Percentiles rank a stretch among this genome's conserved stretches.
Conservation (phyloP, 441 rosid species). For the Rhodomyrtus psidioides region DNA sequence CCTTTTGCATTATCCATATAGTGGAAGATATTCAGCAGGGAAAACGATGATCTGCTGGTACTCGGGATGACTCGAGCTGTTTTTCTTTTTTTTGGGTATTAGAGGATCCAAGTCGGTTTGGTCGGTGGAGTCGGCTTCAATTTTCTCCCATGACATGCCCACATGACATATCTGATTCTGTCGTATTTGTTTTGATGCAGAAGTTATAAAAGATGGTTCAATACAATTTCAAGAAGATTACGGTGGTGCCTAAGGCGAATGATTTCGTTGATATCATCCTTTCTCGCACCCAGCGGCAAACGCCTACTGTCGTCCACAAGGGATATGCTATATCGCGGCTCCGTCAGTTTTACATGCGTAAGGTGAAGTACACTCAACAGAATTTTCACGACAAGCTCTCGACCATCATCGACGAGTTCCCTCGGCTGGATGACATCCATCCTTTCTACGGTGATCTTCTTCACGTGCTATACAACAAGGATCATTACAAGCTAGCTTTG, state of each 20-base stretch:
- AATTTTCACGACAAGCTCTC: constrained; percentile 80
- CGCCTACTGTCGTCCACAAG: constrained; percentile 86
- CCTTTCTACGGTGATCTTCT: constrained; percentile 87
- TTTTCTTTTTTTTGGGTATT: background rate
- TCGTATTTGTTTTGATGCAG: background rate
- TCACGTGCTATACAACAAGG: constrained; percentile 64
- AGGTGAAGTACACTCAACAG: constrained; percentile 22
- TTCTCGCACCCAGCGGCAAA: constrained; percentile 82
- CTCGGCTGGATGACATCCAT: constrained; percentile 79
- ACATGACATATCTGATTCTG: background rate
- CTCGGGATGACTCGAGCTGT: background rate
- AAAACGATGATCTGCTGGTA: background rate
- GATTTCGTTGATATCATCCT: constrained; percentile 71
- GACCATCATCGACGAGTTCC: constrained; percentile 66
- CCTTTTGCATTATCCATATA: background rate
- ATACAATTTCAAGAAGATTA: constrained; percentile 84
- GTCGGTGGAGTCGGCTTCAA: background rate
- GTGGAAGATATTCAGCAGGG: background rate
- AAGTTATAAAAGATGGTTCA: constrained; percentile 48
- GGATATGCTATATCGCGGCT: background rate
- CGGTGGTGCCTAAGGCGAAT: constrained; percentile 81
- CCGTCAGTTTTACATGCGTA: background rate
- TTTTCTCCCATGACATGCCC: background rate
- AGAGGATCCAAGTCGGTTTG: background rate
- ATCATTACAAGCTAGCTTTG: constrained; percentile 88